Conservation (phyloP, 2,329 filamentous ascomycete genomes). For the Fusarium sp. region DNA sequence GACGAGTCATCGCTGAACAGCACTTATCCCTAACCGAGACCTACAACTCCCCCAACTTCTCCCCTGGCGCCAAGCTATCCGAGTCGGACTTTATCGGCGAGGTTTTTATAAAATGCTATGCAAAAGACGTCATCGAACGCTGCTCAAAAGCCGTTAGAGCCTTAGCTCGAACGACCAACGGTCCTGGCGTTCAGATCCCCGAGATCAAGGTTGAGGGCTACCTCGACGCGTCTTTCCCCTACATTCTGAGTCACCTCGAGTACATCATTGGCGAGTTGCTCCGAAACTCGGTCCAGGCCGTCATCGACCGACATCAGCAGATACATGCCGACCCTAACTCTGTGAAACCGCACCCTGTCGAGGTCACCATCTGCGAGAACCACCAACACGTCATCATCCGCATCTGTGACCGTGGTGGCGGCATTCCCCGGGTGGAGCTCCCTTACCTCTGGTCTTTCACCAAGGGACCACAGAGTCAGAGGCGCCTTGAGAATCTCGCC, state of each 20-base stretch:
- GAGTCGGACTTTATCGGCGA: constrained; percentile 91
- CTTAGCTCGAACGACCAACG: constrained; percentile 81
- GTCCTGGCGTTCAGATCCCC: constrained; percentile 77
- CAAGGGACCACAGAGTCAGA: constrained; percentile 85
- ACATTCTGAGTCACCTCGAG: constrained; percentile 94
- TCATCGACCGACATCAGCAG: constrained; percentile 78
- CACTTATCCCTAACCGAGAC: constrained; percentile 95
- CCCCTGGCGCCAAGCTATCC: constrained; percentile 79
- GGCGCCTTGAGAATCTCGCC: constrained; percentile 84
- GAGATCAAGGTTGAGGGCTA: constrained; percentile 88
- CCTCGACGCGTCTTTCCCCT: constrained; percentile 90
- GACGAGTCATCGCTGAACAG: constrained; percentile 96
- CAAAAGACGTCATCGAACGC: constrained; percentile 86
- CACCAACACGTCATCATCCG: constrained; percentile 95
- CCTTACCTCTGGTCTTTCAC: constrained; percentile 97
- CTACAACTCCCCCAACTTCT: constrained; percentile 91
- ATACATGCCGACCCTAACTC: constrained; percentile 41
- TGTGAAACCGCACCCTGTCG: constrained; percentile 78
- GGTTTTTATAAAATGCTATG: constrained; percentile 93
- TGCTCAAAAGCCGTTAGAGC: constrained; percentile 82
- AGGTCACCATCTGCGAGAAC: constrained; percentile 94
- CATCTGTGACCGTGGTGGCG: constrained; percentile 94
- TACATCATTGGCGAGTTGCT: constrained; percentile 97
- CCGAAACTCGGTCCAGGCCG: constrained; percentile 93
- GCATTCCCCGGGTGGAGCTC: constrained; percentile 85